Evolutionary conservation across 345 rosid species (phyloP).

Genomic region (Geranium rotundifolium): DNA sequence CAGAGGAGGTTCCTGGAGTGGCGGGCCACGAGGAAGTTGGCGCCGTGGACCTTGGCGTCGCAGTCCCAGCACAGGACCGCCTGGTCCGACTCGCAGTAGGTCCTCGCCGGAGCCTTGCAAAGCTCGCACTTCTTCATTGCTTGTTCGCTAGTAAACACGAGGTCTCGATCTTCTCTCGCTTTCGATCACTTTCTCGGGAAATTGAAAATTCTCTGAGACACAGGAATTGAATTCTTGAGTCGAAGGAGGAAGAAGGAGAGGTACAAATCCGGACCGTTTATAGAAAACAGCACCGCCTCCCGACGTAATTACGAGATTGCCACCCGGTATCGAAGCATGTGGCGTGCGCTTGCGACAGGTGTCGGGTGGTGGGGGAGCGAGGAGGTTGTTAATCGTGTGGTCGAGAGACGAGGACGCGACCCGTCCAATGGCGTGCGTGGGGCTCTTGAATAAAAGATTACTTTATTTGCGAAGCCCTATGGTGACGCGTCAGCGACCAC

Average conservation of each 20-base stretch:
- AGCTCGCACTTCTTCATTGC: slow-evolving; percentile 49
- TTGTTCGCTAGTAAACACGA: no score
- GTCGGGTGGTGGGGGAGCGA: slow-evolving; percentile 13
- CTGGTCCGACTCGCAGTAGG: slow-evolving; percentile 58
- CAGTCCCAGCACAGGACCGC: slow-evolving; percentile 69
- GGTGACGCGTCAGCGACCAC: slow-evolving; percentile 13
- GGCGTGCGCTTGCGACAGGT: slow-evolving; percentile 30
- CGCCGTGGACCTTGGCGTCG: slow-evolving; percentile 57
- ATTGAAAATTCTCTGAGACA: slow-evolving; percentile 8
- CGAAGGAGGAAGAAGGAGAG: not conserved
- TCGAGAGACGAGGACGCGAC: not conserved
- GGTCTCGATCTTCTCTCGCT: not conserved
- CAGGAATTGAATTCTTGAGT: slow-evolving; percentile 1
- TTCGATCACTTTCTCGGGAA: slow-evolving; percentile 14
- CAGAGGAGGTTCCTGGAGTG: slow-evolving; percentile 52
- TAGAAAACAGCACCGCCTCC: slow-evolving; percentile 6
- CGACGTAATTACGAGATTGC: not conserved
- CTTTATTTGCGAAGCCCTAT: not conserved
- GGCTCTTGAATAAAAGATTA: not conserved
- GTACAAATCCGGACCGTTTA: slow-evolving; percentile 7
- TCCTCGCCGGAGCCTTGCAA: slow-evolving; percentile 39
- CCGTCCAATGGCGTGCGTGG: slow-evolving; percentile 9
- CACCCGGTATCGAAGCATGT: slow-evolving; percentile 2
- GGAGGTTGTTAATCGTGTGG: slow-evolving; percentile 1
- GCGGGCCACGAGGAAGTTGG: slow-evolving; percentile 67